Evolutionary conservation across 2,329 filamentous ascomycete genomes (phyloP).

Genomic region (Neofusicoccum parvum): DNA sequence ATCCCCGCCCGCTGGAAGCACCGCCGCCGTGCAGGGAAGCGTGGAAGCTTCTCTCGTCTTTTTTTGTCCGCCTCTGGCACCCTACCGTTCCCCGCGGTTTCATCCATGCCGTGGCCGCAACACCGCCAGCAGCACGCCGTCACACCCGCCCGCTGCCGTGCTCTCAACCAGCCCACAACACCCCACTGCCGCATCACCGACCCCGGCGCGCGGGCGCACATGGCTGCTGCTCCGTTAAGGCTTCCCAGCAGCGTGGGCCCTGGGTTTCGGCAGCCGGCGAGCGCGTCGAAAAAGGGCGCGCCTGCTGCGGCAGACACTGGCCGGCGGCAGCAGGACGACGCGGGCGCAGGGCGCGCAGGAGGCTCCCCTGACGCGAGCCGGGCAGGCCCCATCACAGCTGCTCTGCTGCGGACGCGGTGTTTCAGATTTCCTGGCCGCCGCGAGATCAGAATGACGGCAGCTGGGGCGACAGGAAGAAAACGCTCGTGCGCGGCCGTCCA

Average conservation of each 20-base stretch:
- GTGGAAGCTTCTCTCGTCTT: not conserved
- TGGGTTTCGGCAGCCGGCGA: not conserved
- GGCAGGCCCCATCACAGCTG: too few species aligned
- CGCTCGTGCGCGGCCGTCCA: not conserved
- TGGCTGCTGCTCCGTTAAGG: not conserved
- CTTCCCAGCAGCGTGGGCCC: not conserved
- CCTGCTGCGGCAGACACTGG: not conserved
- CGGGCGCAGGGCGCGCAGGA: not conserved
- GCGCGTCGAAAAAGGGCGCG: not conserved
- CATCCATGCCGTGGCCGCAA: not conserved
- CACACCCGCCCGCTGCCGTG: conserved; percentile 13
- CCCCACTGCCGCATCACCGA: not conserved
- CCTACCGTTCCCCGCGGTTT: not conserved
- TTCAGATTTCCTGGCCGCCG: not conserved
- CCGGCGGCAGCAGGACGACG: too few species aligned
- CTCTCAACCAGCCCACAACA: not conserved
- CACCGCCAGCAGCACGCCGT: not conserved
- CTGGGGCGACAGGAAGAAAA: not conserved
- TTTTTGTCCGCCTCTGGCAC: not conserved
- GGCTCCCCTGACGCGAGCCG: not conserved
- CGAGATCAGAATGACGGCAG: conserved; percentile 2
- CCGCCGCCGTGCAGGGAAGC: not conserved
- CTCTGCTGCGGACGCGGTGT: not conserved
- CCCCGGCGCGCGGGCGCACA: not conserved
- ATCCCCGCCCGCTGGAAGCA: not conserved